phyloP scores from a whole-genome alignment of 1,284 basidiomycete genomes.

The Irpex sp. region DNA sequence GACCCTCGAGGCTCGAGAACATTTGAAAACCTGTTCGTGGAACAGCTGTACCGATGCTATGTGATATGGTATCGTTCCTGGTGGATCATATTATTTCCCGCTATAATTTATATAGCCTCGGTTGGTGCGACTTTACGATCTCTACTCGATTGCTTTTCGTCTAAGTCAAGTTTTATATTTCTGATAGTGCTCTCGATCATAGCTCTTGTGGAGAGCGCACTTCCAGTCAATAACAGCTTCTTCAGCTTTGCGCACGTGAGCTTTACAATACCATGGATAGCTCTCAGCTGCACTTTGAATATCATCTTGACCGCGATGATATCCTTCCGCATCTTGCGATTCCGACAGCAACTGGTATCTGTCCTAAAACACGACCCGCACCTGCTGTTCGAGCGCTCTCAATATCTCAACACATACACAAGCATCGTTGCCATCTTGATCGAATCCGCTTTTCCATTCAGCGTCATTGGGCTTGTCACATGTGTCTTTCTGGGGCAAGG shows the following conservation, averaged over 20 bases:
- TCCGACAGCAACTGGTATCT: not conserved
- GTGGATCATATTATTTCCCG: not conserved
- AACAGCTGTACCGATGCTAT: not conserved
- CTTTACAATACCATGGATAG: not conserved
- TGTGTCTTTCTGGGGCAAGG: not conserved
- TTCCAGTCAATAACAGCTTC: not conserved
- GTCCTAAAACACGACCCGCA: not conserved
- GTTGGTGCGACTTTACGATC: not conserved
- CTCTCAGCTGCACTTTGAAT: not conserved
- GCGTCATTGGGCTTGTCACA: not conserved
- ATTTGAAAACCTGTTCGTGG: not conserved
- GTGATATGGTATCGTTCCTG: not conserved
- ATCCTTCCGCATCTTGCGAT: not conserved
- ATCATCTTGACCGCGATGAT: not conserved
- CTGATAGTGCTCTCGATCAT: not conserved
- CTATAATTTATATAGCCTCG: not conserved
- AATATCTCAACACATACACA: not conserved
- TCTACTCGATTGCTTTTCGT: not conserved
- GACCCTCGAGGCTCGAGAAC: not conserved
- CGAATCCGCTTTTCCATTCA: not conserved
- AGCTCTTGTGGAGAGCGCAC: not conserved
- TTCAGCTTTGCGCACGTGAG: not conserved
- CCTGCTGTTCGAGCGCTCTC: not conserved
- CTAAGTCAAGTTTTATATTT: not conserved
- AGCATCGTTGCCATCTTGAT: not conserved